A percentile compares a stretch with the other conserved stretches of the same genome.
phyloP scores from a whole-genome alignment of 495 filamentous ascomycete species.

The Cetradonia linearis region DNA sequence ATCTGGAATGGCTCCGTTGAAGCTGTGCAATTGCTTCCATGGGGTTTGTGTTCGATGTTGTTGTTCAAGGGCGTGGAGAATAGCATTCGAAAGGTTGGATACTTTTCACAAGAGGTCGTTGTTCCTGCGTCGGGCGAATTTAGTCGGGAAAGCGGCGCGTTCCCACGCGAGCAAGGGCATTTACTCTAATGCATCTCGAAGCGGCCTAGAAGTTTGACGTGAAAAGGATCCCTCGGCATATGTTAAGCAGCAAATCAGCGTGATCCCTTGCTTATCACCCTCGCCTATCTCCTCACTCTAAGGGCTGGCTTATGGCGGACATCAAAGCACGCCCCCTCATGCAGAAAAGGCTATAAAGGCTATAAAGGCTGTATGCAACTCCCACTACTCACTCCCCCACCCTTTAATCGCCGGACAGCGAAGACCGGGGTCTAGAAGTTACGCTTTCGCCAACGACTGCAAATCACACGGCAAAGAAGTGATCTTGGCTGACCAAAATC shows the following conservation, averaged over 20 bases:
- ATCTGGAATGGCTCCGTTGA: neutral
- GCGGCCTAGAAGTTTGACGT: conserved; percentile 3
- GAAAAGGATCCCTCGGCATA: neutral
- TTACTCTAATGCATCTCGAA: neutral
- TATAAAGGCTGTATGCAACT: neutral
- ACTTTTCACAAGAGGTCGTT: neutral
- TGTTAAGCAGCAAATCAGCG: conserved; percentile 1
- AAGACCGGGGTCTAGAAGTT: conserved; percentile 11
- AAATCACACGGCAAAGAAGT: neutral
- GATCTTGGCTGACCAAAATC: neutral
- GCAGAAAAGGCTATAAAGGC: no score
- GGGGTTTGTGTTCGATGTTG: neutral
- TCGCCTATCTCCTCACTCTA: conserved; percentile 15
- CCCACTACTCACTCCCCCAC: neutral
- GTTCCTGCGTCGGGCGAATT: neutral
- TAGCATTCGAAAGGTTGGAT: neutral
- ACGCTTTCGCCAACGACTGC: neutral
- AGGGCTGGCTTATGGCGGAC: conserved; percentile 1
- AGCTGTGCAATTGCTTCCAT: neutral
- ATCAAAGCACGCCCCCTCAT: neutral
- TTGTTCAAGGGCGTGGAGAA: neutral
- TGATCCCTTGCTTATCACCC: conserved; percentile 6
- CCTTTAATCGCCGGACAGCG: neutral
- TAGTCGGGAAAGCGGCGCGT: neutral
- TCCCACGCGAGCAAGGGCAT: neutral